Base-by-base conservation (phyloP, 2,329 filamentous ascomycete species). In the Neofusicoccum ribis region DNA sequence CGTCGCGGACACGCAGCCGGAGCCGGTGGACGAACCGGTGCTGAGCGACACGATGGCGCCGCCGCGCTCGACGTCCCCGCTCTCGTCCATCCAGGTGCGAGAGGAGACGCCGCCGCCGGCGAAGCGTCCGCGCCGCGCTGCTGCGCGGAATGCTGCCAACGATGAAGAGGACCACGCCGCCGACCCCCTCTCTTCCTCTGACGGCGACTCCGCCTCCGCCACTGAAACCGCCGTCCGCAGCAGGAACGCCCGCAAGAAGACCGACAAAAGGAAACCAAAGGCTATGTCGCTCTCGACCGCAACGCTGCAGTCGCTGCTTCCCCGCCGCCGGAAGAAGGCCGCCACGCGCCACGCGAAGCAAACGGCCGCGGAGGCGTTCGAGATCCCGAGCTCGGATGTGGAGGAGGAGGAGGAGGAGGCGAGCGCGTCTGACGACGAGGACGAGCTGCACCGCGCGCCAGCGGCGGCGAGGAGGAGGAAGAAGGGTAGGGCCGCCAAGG, bases 41-140 rank as follows among this genome's bases (percentile, higher is more conserved):
- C 66, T 74, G 23, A 80, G 79, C 66, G 76, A 77, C 17, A 82
- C 78, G 1, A 76, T 79, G 73, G 80, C 80, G 7, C 76, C 80
- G 41, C 80, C 80, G 17, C 72, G 72, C 65, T 81, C 80, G 50
- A 81, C 80, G 66, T 82, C 80, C 50, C 23, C 41, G 3, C 34
- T 66, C 46, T 62, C 47, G 8, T 43, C 43, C 34, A 3, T 51
- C 14, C 27, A 44, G 3, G 44, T 34, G 23, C 39, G 15, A 9
- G 70, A 72, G 59, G 62, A 67, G 12, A 23, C 3, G 23, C 23
- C 23, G 23, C 23, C 23, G 23, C 23, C 23, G n/a, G 43, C 49
- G 34, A 56, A 64, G 3, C 61, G 47, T 2, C 49, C 20, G 15
- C 54, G 47, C 14, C 63, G 50, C 37, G 17, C 70, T 49, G 67